These are phyloP conservation scores for Starmerella stigmatis DNA, from an alignment of 805 yeast genomes.

Conservation along the genomic window DNA sequence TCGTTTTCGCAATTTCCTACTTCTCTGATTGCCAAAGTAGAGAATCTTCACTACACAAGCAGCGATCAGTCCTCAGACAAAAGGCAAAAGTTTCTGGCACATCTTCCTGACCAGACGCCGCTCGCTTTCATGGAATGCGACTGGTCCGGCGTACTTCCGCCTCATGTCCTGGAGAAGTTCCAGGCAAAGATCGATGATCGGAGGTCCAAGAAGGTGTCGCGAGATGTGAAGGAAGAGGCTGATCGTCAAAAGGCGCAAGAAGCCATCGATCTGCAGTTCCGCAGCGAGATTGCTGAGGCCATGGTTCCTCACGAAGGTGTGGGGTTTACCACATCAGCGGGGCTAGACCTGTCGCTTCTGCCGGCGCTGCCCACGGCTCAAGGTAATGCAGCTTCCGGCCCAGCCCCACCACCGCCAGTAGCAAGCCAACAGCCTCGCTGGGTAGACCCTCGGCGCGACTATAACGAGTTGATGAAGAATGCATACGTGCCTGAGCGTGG, in stretches of 20 bases:
- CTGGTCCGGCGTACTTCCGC: constrained; percentile 45
- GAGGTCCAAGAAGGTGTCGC: constrained; percentile 20
- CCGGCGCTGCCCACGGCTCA: constrained; percentile 19
- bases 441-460: constrained; percentile 19
- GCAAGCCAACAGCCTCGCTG: constrained; percentile 10
- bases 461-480: constrained; percentile 20
- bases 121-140: constrained; percentile 76
- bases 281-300: constrained; percentile 26
- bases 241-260: constrained; percentile 28
- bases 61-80: constrained; percentile 41
- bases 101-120: constrained; percentile 77
- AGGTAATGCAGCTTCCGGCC: constrained; percentile 1
- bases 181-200: constrained; percentile 24
- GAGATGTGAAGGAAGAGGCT: constrained; percentile 25
- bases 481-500: constrained; percentile 23
- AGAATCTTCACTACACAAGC: constrained; percentile 58
- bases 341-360: constrained; percentile 18
- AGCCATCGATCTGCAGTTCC: constrained; percentile 31
- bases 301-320: constrained; percentile 15
- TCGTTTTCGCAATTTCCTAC: constrained; percentile 61
- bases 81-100: constrained; percentile 63
- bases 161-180: constrained; percentile 25
- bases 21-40: constrained; percentile 49
- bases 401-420: constrained; percentile 18
- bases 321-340: not conserved